phyloP scores from a whole-genome alignment of 768 basidiomycete genomes.

The Pleurotus tuoliensis region DNA sequence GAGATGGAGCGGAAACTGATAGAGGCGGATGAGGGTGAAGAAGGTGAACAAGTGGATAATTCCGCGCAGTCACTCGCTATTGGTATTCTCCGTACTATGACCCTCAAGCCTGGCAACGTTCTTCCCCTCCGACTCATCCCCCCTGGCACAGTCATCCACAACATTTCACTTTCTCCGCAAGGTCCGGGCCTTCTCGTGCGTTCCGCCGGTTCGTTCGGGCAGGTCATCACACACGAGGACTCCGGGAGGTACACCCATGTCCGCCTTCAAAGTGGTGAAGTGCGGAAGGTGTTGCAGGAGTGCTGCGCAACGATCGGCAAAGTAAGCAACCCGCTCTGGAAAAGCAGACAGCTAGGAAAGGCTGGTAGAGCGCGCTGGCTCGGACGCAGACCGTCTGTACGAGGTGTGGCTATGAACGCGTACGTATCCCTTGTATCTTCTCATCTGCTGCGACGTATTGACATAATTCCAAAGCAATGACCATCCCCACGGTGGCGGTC shows the following conservation, averaged over 20 bases:
- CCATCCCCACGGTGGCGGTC: slow-evolving; percentile 96
- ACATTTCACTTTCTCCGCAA: slow-evolving; percentile 67
- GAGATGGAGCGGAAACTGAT: slow-evolving; percentile 14
- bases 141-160: slow-evolving; percentile 87
- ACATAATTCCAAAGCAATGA: slow-evolving; percentile 51
- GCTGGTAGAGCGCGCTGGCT: slow-evolving; percentile 89
- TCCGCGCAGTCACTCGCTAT: slow-evolving; percentile 69
- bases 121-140: slow-evolving; percentile 90
- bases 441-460: not conserved
- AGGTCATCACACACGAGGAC: slow-evolving; percentile 76
- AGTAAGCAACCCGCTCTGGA: slow-evolving; percentile 90
- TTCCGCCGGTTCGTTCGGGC: slow-evolving; percentile 83
- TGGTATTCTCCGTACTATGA: slow-evolving; percentile 78
- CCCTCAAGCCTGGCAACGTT: slow-evolving; percentile 89
- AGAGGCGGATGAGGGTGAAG: slow-evolving; percentile 12
- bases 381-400: slow-evolving; percentile 77
- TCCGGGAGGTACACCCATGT: slow-evolving; percentile 74
- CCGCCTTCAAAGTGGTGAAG: slow-evolving; percentile 87
- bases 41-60: slow-evolving; percentile 12
- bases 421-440: slow-evolving; percentile 33
- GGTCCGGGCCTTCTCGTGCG: slow-evolving; percentile 84
- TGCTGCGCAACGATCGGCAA: slow-evolving; percentile 89
- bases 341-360: slow-evolving; percentile 81
- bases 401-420: slow-evolving; percentile 98
- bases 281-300: slow-evolving; percentile 75